Evolutionary conservation across 2,329 filamentous ascomycete genomes (phyloP).

Genomic region (Fusarium aywerte): DNA sequence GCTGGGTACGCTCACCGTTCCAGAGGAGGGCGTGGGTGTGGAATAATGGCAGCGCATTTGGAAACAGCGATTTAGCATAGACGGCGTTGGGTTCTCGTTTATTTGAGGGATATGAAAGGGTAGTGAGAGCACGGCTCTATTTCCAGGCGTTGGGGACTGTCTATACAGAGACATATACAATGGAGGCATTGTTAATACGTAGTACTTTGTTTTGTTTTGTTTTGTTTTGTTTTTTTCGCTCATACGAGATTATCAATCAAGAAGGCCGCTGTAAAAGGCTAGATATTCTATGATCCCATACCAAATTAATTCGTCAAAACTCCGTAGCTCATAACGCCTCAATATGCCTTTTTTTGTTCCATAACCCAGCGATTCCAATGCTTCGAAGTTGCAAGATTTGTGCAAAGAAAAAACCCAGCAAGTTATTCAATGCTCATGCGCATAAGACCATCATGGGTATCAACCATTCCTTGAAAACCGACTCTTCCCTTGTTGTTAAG

Average conservation of each 20-base stretch:
- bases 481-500: conserved; percentile 70
- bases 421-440: conserved; percentile 92
- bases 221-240: conserved; percentile 12
- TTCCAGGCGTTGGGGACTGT: conserved; percentile 40
- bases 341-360: conserved; percentile 30
- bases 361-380: conserved; percentile 2
- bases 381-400: background rate
- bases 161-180: conserved; percentile 39
- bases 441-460: conserved; percentile 95
- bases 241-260: conserved; percentile 34
- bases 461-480: conserved; percentile 91
- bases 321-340: conserved; percentile 37
- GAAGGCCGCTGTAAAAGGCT: conserved; percentile 20
- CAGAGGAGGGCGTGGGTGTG: conserved; percentile 61
- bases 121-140: conserved; percentile 15
- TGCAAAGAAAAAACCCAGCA: background rate
- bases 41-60: conserved; percentile 37
- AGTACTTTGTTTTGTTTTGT: too few species aligned
- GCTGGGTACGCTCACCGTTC: conserved; percentile 63
- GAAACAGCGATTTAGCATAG: conserved; percentile 31
- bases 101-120: conserved; percentile 20
- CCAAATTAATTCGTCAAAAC: conserved; percentile 19
- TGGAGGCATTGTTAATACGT: conserved; percentile 19
- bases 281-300: conserved; percentile 18
- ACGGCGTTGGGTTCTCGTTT: conserved; percentile 40